Percentiles rank a stretch among this genome's conserved stretches.
These are phyloP conservation scores for Sideroxylon spinosum DNA, from an alignment of 179 eudicot genomes.

Conservation along the genomic window DNA sequence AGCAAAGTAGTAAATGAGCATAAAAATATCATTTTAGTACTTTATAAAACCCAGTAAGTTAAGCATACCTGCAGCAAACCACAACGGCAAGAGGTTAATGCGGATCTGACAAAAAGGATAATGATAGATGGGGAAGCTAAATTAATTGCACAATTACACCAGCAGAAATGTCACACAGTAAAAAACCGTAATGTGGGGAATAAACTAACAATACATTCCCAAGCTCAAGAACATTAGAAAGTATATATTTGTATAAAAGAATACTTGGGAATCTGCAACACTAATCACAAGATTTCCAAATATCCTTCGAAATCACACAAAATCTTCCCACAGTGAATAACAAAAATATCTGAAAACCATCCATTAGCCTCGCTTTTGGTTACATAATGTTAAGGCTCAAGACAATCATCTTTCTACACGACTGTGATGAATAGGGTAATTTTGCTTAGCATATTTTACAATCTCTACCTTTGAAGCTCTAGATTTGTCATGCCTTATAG, in stretches of 20 bases:
- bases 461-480: not conserved
- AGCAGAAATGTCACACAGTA: not conserved
- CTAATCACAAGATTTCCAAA: slow-evolving; percentile 2
- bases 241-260: not conserved
- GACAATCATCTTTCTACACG: not conserved
- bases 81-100: slow-evolving; percentile 56
- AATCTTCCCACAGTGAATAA: not conserved
- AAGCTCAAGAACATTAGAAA: not conserved
- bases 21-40: slow-evolving; percentile 4
- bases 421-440: not conserved
- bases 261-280: not conserved
- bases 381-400: slow-evolving; percentile 2
- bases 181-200: not conserved
- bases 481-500: not conserved
- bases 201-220: not conserved
- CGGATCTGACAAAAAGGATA: slow-evolving; percentile 53
- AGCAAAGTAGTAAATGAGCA: not conserved
- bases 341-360: not conserved
- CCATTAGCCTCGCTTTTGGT: not conserved
- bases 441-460: not conserved
- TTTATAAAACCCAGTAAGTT: not conserved
- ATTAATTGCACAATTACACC: not conserved
- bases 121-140: not conserved
- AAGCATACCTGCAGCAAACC: slow-evolving; percentile 74
- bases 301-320: not conserved